Conservation (phyloP, 2,329 filamentous ascomycete genomes). For the Fusarium penzigii region DNA sequence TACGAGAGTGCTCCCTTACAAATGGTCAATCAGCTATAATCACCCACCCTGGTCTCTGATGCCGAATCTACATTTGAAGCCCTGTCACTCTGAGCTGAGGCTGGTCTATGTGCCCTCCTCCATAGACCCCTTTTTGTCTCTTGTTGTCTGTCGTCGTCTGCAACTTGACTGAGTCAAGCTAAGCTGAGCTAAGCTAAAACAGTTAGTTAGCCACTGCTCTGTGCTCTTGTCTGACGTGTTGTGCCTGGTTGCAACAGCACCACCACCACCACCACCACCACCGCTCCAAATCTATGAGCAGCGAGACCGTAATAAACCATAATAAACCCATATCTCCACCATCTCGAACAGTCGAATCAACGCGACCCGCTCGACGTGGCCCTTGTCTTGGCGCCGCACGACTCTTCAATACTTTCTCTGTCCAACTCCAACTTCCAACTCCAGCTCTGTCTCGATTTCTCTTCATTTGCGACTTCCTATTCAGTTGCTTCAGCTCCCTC, state of each 20-base stretch:
- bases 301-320: no score
- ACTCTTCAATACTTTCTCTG: background rate
- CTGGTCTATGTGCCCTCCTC: background rate
- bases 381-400: background rate
- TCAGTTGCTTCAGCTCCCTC: background rate
- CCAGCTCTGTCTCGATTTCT: background rate
- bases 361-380: background rate
- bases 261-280: no score
- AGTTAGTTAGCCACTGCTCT: background rate
- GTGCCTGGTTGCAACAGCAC: background rate
- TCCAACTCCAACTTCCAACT: no score
- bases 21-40: no score
- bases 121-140: background rate
- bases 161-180: no score
- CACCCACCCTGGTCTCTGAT: no score
- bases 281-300: no score
- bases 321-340: background rate
- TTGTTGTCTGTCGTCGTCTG: background rate
- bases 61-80: no score
- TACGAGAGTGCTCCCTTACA: no score
- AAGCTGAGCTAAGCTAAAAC: background rate
- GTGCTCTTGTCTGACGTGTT: background rate
- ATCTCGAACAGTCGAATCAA: background rate
- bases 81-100: background rate
- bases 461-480: background rate